phyloP scores from a whole-genome alignment of 371 early-diverging fungal genomes.

The Amoeboaphelidium occidentale region DNA sequence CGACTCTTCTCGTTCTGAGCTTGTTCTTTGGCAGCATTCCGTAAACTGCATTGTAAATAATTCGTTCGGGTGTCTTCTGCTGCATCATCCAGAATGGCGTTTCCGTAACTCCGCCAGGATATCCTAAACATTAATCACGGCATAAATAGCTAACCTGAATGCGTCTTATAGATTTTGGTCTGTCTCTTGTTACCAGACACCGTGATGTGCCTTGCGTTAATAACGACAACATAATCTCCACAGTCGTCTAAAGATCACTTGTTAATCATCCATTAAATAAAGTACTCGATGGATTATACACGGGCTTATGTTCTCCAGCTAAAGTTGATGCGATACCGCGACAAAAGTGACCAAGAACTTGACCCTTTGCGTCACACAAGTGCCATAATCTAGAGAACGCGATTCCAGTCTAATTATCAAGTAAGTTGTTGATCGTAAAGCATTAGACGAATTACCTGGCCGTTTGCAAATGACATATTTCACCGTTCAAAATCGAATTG shows the following conservation, averaged over 20 bases:
- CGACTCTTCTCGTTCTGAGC: constrained; percentile 48
- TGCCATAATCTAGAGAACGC: constrained; percentile 89
- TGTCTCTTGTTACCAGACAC: constrained; percentile 67
- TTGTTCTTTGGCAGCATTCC: constrained; percentile 92
- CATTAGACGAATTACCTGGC: too few species aligned
- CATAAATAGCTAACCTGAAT: too few species aligned
- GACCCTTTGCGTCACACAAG: constrained; percentile 70
- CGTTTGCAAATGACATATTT: too few species aligned
- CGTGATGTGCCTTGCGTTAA: constrained; percentile 60
- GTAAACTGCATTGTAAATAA: constrained; percentile 69
- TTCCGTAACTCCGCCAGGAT: constrained; percentile 75
- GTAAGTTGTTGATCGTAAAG: constrained; percentile 2
- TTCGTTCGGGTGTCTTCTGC: constrained; percentile 50
- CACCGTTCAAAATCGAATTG: too few species aligned
- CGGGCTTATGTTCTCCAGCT: constrained; percentile 93
- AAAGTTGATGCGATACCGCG: constrained; percentile 70
- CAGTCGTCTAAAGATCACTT: constrained; percentile 39
- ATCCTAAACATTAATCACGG: too few species aligned
- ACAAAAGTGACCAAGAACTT: constrained; percentile 67
- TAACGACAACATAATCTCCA: constrained; percentile 93
- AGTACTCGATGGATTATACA: constrained; percentile 66
- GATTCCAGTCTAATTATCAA: constrained; percentile 40
- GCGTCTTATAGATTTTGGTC: constrained; percentile 70
- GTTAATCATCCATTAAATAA: background rate
- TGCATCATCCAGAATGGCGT: constrained; percentile 42